Evolutionary conservation across 2,329 filamentous ascomycete species (phyloP), one percentile per base, ranked within the genome.

Genomic region (Stachybotrys chlorohalonatus): DNA sequence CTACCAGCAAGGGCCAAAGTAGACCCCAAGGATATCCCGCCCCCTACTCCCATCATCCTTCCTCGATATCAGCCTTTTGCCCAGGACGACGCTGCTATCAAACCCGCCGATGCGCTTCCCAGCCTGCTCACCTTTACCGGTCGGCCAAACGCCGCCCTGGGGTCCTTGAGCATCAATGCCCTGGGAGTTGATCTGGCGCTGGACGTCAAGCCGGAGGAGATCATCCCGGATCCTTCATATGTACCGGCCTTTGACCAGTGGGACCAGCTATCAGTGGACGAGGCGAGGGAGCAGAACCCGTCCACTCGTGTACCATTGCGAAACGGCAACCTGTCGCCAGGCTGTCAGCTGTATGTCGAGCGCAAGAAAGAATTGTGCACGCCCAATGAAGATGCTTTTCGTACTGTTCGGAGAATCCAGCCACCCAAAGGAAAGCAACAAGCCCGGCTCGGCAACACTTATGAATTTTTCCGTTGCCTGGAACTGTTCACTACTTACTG

Each of bases 391-490:
- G 73, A 77, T 47, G 83, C 83, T 7, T 86, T 84, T 63, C 78
- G 82, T 31, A 81, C 81, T 1, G 77, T 86, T 54, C 78, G 82
- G 30, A 77, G 83, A 49, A 71, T 85, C n/a, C 74, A 76, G 6
- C 70, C 79, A 1, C 74, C 75, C 39, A 75, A 75, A 47, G 83
- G 82, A 47, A 76, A 78, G 61, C 69, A 74, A 49, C 72, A 78
- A 42, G 75, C 77, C 32, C 78, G 82, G 7, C 68, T 86, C 7
- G 83, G 83, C 13, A 85, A 84, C 59, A 77, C 80, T 6, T 86
- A 85, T 60, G 83, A 86, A 66, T 86, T 86, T 67, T 86, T 80
- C 68, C 80, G 81, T 53, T 80, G 82, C 60, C 72, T 86, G 17
- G 83, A 86, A 61, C 65, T 75, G 31, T 76, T 84, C 62, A 79